Evolutionary conservation across 2,329 filamentous ascomycete species (phyloP).

Genomic region (Tolypocladium sp.): DNA sequence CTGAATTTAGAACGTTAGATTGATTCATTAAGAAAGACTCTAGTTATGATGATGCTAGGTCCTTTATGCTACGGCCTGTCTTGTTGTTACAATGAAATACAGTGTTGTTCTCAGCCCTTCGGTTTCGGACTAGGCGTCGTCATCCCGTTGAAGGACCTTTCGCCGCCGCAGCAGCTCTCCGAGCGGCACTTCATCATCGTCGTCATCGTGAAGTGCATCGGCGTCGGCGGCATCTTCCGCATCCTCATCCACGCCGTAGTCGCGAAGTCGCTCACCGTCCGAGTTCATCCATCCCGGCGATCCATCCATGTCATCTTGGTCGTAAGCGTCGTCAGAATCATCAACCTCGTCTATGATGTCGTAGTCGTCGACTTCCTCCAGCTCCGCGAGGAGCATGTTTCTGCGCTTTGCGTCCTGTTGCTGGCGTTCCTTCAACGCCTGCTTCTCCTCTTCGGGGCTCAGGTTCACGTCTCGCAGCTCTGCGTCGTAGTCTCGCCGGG

Average conservation of each 20-base stretch:
- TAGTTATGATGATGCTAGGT: neutral
- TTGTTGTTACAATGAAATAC: neutral
- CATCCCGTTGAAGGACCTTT: slow-evolving; percentile 26
- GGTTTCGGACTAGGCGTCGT: slow-evolving; percentile 16
- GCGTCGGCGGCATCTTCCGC: slow-evolving; percentile 34
- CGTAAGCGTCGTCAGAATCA: slow-evolving; percentile 32
- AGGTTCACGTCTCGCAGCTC: slow-evolving; percentile 24
- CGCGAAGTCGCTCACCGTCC: slow-evolving; percentile 64
- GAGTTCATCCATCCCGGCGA: slow-evolving; percentile 59
- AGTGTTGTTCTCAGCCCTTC: neutral
- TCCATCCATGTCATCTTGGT: slow-evolving; percentile 11
- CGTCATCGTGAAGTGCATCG: slow-evolving; percentile 21
- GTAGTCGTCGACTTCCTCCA: slow-evolving; percentile 49
- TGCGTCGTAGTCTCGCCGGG: slow-evolving; percentile 21
- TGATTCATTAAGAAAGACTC: neutral
- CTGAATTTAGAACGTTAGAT: neutral
- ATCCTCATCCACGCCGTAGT: slow-evolving; percentile 75
- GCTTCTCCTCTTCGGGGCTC: slow-evolving; percentile 34
- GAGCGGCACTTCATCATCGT: slow-evolving; percentile 50
- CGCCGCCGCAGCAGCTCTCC: slow-evolving; percentile 55
- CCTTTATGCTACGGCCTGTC: neutral
- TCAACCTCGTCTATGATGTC: slow-evolving; percentile 44
- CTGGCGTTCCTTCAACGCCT: slow-evolving; percentile 41
- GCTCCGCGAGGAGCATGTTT: slow-evolving; percentile 34
- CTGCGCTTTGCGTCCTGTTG: slow-evolving; percentile 33